phyloP scores from a whole-genome alignment of 225 moss, liverwort and hornwort genomes.

The Bryum argenteum region DNA sequence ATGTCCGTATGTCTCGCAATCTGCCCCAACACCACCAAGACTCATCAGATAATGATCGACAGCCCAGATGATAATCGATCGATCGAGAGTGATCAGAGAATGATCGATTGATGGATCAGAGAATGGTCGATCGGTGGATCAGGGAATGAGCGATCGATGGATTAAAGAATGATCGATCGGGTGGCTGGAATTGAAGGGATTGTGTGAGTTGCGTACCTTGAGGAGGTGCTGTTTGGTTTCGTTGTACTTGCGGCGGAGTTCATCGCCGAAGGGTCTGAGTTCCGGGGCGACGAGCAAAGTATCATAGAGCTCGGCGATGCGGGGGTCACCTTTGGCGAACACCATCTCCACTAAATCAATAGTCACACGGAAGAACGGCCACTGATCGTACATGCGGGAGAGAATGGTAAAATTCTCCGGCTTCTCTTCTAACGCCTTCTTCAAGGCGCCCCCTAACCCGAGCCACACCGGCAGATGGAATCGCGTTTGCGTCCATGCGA shows the following conservation, averaged over 20 bases:
- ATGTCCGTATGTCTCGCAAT: constrained; percentile 60
- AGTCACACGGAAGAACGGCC: constrained; percentile 72
- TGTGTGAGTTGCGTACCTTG: constrained; percentile 22
- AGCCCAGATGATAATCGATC: too few relatives aligned
- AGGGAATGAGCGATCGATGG: too few relatives aligned
- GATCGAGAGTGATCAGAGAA: too few relatives aligned
- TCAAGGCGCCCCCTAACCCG: constrained; percentile 56
- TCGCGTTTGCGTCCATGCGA: constrained; percentile 68
- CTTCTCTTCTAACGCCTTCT: constrained; percentile 42
- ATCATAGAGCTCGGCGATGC: constrained; percentile 64
- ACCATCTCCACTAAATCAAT: constrained; percentile 73
- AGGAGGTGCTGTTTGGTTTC: constrained; percentile 54
- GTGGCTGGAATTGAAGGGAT: too few relatives aligned
- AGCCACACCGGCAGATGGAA: constrained; percentile 70
- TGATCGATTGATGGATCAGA: too few relatives aligned
- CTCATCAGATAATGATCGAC: too few relatives aligned
- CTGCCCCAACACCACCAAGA: constrained; percentile 34
- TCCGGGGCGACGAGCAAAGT: constrained; percentile 54
- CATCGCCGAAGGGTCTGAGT: constrained; percentile 47
- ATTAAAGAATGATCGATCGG: too few relatives aligned
- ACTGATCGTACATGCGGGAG: constrained; percentile 65
- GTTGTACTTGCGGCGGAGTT: constrained; percentile 45
- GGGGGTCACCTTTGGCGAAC: constrained; percentile 64
- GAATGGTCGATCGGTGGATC: too few relatives aligned
- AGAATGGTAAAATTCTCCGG: constrained; percentile 40